A percentile compares a stretch with the other conserved stretches of the same genome.
phyloP scores from a whole-genome alignment of 768 basidiomycete species.

The Lactifluus volemus region DNA sequence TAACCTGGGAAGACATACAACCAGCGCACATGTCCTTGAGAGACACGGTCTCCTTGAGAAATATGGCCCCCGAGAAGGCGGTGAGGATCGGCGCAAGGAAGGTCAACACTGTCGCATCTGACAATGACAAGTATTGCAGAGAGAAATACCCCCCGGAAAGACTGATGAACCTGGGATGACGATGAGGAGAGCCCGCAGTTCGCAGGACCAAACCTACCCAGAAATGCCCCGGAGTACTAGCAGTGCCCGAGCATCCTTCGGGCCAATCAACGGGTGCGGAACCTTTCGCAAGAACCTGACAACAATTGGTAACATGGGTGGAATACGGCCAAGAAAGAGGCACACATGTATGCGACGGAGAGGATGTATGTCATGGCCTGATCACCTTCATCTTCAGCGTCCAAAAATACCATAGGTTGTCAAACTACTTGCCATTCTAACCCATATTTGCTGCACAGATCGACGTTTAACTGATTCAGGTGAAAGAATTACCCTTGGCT shows the following conservation, averaged over 20 bases:
- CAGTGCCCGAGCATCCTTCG: slow-evolving; percentile 53
- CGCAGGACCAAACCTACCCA: slow-evolving; percentile 33
- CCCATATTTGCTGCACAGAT: slow-evolving; percentile 37
- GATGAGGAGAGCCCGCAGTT: not conserved
- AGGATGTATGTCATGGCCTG: slow-evolving; percentile 41
- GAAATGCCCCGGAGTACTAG: slow-evolving; percentile 49
- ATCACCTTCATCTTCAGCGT: not conserved
- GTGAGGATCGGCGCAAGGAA: slow-evolving; percentile 67
- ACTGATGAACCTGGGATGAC: slow-evolving; percentile 52
- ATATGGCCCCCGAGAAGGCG: slow-evolving; percentile 49
- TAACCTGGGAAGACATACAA: slow-evolving; percentile 23
- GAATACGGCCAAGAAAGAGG: not conserved
- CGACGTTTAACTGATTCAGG: not conserved
- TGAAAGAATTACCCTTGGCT: not conserved
- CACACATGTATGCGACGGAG: slow-evolving; percentile 41
- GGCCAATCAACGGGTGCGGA: slow-evolving; percentile 56
- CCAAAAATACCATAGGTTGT: not conserved
- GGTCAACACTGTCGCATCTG: slow-evolving; percentile 68
- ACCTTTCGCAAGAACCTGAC: slow-evolving; percentile 33
- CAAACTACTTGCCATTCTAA: slow-evolving; percentile 43
- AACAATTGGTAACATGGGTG: not conserved
- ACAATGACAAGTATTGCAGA: slow-evolving; percentile 63
- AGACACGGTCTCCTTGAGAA: slow-evolving; percentile 53
- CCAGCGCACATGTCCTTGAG: slow-evolving; percentile 48
- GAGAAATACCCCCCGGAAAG: slow-evolving; percentile 61